Conservation (phyloP, 345 rosid species). For the Salix purpurea region DNA sequence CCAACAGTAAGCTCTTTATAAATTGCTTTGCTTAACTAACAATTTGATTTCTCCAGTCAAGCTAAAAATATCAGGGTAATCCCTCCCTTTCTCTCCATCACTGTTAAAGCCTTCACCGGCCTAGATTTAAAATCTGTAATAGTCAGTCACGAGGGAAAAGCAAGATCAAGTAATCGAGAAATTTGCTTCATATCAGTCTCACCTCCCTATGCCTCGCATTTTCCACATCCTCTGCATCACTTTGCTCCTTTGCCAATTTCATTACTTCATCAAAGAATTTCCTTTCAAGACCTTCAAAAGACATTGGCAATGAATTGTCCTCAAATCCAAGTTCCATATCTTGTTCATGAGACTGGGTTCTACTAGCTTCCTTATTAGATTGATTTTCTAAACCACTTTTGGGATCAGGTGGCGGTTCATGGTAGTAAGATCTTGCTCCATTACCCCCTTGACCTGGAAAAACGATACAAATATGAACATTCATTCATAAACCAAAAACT, state of each 20-base stretch:
- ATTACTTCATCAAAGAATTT: conserved; percentile 20
- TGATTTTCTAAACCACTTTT: conserved; percentile 7
- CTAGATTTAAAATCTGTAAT: neutral
- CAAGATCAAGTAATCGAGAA: neutral
- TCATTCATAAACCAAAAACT: neutral
- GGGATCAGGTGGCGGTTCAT: neutral
- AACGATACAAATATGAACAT: neutral
- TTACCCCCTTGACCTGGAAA: conserved; percentile 5
- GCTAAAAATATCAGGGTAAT: neutral
- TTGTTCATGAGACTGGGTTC: conserved; percentile 15
- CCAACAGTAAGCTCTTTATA: neutral
- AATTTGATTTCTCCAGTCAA: neutral
- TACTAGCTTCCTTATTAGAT: conserved; percentile 2
- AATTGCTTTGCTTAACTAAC: neutral
- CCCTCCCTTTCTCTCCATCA: neutral
- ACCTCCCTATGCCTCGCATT: conserved; percentile 23
- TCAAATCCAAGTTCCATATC: conserved; percentile 25
- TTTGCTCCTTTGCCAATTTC: conserved; percentile 17
- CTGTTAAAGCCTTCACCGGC: too few species aligned
- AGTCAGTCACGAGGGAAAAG: neutral
- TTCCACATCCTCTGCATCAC: conserved; percentile 24
- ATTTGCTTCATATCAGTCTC: neutral
- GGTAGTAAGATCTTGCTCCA: conserved; percentile 15
- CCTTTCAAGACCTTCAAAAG: conserved; percentile 23
- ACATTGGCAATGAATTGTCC: conserved; percentile 6